Evolutionary conservation across 768 basidiomycete genomes (phyloP), one percentile per base, ranked within the genome.

Genomic region (Auricularia sp.): DNA sequence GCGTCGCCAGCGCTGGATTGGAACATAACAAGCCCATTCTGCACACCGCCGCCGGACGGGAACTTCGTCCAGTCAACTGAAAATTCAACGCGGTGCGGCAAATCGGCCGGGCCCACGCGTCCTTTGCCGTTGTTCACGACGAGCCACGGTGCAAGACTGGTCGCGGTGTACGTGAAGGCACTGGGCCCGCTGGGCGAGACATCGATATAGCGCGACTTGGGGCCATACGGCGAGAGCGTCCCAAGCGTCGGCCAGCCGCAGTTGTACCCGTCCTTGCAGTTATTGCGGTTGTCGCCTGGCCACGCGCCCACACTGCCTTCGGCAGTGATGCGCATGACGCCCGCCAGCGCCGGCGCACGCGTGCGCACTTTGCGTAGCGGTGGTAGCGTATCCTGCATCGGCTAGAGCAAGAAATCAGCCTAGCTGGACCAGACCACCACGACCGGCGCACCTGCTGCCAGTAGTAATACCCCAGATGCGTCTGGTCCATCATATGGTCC

Each of bases 271-370:
- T 69, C 67, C 2, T 77, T 76, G 69, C 87, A 89, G 65, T 88
- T 81, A 73, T 81, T 79, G 44, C 74, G 75, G 69, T 87, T 85
- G 73, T 88, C 87, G 44, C 87, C 87, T 0, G 87, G 87, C 85
- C 85, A 89, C 47, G 85, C 83, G 18, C 84, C 86, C 1, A 77
- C 70, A 18, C 80, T 83, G 11, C 84, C 82, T 77, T 89, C 87
- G 1, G 83, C 80, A 2, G 79, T 79, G 63, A 87, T 80, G 47
- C 87, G 74, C 84, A 89, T 85, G 2, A 81, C 79, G n/a, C 87
- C 85, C 37, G 85, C 74, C 2, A 86, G 72, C 0, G 81, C 83
- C 65, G 83, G 80, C 70, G 86, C 87, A 65, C 78, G 80, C 14
- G 77, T 72, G 66, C 84, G 81, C 29, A 85, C 81, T 47, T 80